Percentiles rank a stretch among this genome's conserved stretches.
Conservation (phyloP, 176 grass and related monocot species). For the Eragrostis nindensis region DNA sequence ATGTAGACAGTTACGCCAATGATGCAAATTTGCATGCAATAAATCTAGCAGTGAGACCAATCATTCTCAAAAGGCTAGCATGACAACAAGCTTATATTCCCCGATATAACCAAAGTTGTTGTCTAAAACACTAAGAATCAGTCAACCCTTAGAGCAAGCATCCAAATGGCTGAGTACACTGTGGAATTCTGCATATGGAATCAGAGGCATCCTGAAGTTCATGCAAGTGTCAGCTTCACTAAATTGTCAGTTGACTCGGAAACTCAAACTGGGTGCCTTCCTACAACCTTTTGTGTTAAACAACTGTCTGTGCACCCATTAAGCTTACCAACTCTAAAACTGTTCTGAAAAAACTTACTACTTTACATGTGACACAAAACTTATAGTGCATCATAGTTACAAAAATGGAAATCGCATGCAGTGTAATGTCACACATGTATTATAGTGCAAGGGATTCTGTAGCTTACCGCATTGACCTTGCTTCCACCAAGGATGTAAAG, state of each 20-base stretch:
- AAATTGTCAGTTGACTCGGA: not conserved
- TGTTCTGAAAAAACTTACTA: not conserved
- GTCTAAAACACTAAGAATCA: not conserved
- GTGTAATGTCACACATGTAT: slow-evolving; percentile 13
- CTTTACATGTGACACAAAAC: slow-evolving; percentile 26
- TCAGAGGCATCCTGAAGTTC: not conserved
- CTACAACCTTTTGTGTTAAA: no score
- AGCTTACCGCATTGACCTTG: slow-evolving; percentile 90
- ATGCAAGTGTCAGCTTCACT: not conserved
- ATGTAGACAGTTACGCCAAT: no score
- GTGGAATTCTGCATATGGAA: not conserved
- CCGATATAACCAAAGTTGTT: not conserved
- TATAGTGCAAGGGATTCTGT: not conserved
- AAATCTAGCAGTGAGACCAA: not conserved
- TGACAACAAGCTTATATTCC: slow-evolving; percentile 8
- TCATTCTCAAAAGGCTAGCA: slow-evolving; percentile 8
- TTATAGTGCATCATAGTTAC: not conserved
- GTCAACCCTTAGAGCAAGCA: not conserved
- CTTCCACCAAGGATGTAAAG: slow-evolving; percentile 92
- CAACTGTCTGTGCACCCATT: no score
- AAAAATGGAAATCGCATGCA: slow-evolving; percentile 6
- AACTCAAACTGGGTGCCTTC: not conserved
- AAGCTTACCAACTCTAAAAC: not conserved
- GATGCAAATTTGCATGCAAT: not conserved
- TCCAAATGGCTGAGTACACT: not conserved